Evolutionary conservation across 2,329 filamentous ascomycete species (phyloP).

Genomic region (Cordyceps fumosorosea): DNA sequence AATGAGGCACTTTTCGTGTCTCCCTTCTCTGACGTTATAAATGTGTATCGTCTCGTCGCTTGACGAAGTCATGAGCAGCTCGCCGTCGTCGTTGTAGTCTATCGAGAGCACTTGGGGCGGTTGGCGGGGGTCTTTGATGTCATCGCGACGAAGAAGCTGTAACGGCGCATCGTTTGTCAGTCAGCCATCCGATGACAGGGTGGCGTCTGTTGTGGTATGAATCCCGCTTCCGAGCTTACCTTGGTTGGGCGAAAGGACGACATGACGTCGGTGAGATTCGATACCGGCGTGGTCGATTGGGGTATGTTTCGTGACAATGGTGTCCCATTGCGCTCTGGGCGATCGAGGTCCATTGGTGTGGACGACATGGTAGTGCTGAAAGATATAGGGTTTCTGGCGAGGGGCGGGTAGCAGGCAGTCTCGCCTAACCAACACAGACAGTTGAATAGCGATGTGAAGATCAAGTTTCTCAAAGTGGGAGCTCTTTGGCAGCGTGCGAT

Average conservation of each 20-base stretch:
- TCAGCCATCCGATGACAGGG: not conserved
- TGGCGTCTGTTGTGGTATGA: not conserved
- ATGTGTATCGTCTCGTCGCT: constrained; percentile 95
- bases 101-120: constrained; percentile 73
- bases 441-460: not conserved
- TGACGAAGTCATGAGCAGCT: constrained; percentile 83
- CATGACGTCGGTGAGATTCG: constrained; percentile 73
- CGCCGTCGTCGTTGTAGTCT: constrained; percentile 93
- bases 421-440: not conserved
- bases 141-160: constrained; percentile 52
- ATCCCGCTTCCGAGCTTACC: constrained; percentile 39
- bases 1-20: constrained; percentile 79
- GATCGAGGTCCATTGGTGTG: constrained; percentile 52
- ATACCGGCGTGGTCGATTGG: constrained; percentile 42
- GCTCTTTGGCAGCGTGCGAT: not conserved
- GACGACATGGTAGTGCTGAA: constrained; percentile 38
- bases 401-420: not conserved
- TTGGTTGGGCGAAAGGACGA: constrained; percentile 72
- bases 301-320: constrained; percentile 40
- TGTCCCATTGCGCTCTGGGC: constrained; percentile 34
- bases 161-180: not conserved
- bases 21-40: constrained; percentile 87
- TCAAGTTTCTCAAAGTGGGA: not conserved
- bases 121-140: constrained; percentile 44
- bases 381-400: not conserved